Conservation (phyloP, 2,329 filamentous ascomycete genomes). For the Diaporthe citriasiana region DNA sequence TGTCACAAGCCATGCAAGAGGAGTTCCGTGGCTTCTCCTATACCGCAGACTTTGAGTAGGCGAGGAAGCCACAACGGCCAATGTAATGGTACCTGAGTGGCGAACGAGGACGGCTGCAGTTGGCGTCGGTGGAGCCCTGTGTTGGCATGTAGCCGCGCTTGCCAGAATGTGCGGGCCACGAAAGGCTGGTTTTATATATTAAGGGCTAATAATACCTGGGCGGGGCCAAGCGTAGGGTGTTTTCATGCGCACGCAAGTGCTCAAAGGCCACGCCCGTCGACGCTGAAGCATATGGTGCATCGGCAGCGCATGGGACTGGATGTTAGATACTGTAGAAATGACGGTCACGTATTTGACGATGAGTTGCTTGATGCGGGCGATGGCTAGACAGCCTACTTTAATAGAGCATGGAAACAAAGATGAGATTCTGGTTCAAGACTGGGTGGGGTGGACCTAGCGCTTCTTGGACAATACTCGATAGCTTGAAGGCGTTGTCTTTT, state of each 20-base stretch:
- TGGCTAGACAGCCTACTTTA: constrained; percentile 39
- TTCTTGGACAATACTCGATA: not conserved
- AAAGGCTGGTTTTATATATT: constrained; percentile 30
- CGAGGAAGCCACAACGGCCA: not conserved
- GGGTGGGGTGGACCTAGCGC: not conserved
- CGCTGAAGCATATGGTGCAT: constrained; percentile 19
- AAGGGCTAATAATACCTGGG: constrained; percentile 28
- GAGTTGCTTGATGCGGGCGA: constrained; percentile 21
- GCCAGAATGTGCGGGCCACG: constrained; percentile 10
- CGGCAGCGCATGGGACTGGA: constrained; percentile 32
- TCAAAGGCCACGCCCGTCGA: not conserved
- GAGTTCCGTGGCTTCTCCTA: constrained; percentile 99
- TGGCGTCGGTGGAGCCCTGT: not conserved
- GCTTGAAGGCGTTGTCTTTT: not conserved
- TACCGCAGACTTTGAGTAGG: constrained; percentile 87
- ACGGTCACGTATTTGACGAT: constrained; percentile 38
- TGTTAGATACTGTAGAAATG: constrained; percentile 38
- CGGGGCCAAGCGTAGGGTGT: constrained; percentile 17
- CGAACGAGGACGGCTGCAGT: not conserved
- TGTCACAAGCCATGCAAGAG: constrained; percentile 99
- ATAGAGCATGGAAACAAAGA: constrained; percentile 41
- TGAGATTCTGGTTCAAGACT: not conserved
- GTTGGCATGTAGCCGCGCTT: constrained; percentile 12
- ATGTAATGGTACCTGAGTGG: constrained; percentile 1
- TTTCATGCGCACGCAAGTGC: constrained; percentile 20